phyloP scores from a whole-genome alignment of 768 basidiomycete genomes.

The Daedaleopsis nitida region DNA sequence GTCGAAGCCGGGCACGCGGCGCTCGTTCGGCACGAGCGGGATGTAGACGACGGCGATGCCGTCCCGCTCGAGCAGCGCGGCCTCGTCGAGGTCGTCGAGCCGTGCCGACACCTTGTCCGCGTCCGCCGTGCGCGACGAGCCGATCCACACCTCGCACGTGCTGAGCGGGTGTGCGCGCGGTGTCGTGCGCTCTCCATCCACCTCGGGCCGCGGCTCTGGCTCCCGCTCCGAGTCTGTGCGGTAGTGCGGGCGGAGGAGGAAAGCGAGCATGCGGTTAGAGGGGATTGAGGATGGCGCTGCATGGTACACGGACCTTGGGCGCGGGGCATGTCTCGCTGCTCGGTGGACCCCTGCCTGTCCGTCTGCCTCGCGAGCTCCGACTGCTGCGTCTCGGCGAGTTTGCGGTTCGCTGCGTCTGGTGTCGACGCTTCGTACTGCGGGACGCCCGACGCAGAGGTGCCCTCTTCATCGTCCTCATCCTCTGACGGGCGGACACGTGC shows the following conservation, averaged over 20 bases:
- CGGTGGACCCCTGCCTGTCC: constrained; percentile 18
- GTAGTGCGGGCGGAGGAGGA: background rate
- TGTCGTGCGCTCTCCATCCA: too few species aligned
- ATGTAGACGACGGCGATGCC: constrained; percentile 30
- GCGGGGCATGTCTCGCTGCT: constrained; percentile 19
- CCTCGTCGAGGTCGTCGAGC: constrained; percentile 31
- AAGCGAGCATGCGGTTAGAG: too few species aligned
- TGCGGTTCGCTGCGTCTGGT: constrained; percentile 19
- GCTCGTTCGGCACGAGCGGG: constrained; percentile 28
- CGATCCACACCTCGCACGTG: constrained; percentile 31
- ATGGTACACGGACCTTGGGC: constrained; percentile 2
- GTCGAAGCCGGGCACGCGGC: constrained; percentile 26
- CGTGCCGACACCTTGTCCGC: constrained; percentile 21
- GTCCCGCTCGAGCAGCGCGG: constrained; percentile 26
- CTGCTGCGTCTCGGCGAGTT: constrained; percentile 29
- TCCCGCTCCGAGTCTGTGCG: background rate
- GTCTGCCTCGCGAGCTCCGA: constrained; percentile 27
- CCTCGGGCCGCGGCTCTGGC: background rate
- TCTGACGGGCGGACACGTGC: constrained; percentile 11
- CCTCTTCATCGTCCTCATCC: background rate
- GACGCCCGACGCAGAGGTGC: background rate
- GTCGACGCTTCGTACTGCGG: constrained; percentile 12
- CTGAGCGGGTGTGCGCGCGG: constrained; percentile 5
- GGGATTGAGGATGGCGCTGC: too few species aligned
- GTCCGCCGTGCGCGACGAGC: constrained; percentile 23